A percentile compares a stretch with the other conserved stretches of the same genome.
These are phyloP conservation scores for Phytophthora meadii DNA, from an alignment of 352 stramenopile genomes.

Conservation along the genomic window DNA sequence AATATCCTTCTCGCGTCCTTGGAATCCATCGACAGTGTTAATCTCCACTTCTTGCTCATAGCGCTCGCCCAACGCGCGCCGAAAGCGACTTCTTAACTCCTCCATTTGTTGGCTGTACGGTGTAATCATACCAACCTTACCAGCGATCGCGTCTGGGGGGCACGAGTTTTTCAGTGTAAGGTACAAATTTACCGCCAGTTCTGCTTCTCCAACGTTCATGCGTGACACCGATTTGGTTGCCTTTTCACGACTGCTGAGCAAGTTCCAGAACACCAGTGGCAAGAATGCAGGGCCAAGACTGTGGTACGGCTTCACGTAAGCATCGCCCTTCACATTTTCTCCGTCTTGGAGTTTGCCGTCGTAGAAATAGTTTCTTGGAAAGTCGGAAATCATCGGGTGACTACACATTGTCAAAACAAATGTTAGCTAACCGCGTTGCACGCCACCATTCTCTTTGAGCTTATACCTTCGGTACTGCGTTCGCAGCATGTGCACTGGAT, in stretches of 20 bases:
- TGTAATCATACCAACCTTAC: conserved; percentile 91
- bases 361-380: conserved; percentile 89
- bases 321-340: conserved; percentile 71
- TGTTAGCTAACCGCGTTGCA: conserved; percentile 9
- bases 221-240: conserved; percentile 78
- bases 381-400: conserved; percentile 85
- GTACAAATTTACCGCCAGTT: conserved; percentile 90
- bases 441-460: not conserved
- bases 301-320: conserved; percentile 84
- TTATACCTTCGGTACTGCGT: conserved; percentile 85
- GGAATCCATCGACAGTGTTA: conserved; percentile 93
- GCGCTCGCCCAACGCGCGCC: conserved; percentile 59
- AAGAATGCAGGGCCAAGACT: conserved; percentile 73
- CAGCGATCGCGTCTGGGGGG: conserved; percentile 72
- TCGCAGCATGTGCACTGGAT: conserved; percentile 91
- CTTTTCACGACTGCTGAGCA: conserved; percentile 80
- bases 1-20: conserved; percentile 93
- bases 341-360: conserved; percentile 84
- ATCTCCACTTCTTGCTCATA: conserved; percentile 90
- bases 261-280: conserved; percentile 89
- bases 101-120: conserved; percentile 92
- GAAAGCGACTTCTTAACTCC: conserved; percentile 74
- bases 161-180: conserved; percentile 87
- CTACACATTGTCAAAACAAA: conserved; percentile 32
- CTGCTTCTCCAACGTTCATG: conserved; percentile 80